Conservation (phyloP, 2,329 filamentous ascomycete species). For the Coniochaeta prunicola region DNA sequence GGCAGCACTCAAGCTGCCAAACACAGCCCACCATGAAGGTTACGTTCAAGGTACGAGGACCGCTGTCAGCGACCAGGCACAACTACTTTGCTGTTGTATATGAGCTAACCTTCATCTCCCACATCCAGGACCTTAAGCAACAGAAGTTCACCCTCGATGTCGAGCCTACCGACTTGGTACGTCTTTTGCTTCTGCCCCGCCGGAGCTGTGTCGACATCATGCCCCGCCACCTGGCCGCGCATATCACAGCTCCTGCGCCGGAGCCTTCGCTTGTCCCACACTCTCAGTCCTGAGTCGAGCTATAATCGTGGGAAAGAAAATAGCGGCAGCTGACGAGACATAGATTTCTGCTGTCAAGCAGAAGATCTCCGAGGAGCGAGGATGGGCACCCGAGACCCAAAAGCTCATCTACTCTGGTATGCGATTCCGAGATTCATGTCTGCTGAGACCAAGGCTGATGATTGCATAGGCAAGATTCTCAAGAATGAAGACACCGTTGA, state of each 20-base stretch:
- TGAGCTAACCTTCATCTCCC: not conserved
- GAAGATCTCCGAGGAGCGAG: constrained; percentile 86
- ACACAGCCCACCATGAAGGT: constrained; percentile 57
- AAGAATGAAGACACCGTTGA: constrained; percentile 96
- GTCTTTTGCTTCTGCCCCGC: constrained; percentile 25
- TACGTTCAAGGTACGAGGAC: constrained; percentile 51
- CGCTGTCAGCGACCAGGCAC: not conserved
- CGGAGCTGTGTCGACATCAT: constrained; percentile 5
- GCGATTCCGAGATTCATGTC: constrained; percentile 17
- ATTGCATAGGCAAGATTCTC: constrained; percentile 77
- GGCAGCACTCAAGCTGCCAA: constrained; percentile 15
- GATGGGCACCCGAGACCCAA: constrained; percentile 83
- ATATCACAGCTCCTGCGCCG: constrained; percentile 8
- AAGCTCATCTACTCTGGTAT: constrained; percentile 98
- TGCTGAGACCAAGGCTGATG: constrained; percentile 10
- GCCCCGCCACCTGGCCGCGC: constrained; percentile 12
- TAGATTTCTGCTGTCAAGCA: constrained; percentile 88
- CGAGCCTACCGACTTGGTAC: constrained; percentile 85
- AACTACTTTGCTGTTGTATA: not conserved
- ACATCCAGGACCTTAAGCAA: constrained; percentile 83
- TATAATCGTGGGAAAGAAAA: not conserved
- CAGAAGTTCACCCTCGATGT: constrained; percentile 97
- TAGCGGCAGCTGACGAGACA: constrained; percentile 14
- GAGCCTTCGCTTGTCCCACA: not conserved
- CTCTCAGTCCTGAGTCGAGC: constrained; percentile 4